Evolutionary conservation across 1,284 basidiomycete genomes (phyloP), one percentile per base, ranked within the genome.

Genomic region (Trichosporon sp.): DNA sequence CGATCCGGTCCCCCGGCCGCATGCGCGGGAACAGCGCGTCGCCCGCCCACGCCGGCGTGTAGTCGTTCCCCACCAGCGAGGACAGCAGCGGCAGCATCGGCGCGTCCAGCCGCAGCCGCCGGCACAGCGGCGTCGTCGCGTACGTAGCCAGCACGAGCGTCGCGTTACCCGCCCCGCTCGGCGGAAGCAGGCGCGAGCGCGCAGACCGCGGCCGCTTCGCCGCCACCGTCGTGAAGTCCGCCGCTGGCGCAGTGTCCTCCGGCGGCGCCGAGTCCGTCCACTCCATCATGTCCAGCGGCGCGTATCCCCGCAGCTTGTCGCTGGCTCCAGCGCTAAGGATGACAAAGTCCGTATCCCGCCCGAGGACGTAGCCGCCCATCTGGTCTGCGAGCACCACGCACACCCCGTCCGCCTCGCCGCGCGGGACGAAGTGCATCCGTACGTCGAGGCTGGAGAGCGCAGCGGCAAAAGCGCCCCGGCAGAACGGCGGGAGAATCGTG

Each of bases 61-160:
- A 93, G 80, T 96, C 94, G 78, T 95, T 95, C 32, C 94, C 94
- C 9, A 92, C 87, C 1, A 96, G 84, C 2, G 92, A 89, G 11
- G 90, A 92, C n/a, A 96, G 85, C 11, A 96, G 86, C 1, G 94
- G 92, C 21, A 96, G 87, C 64, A 93, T 86, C 0, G 88, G 86
- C 0, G 88, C 82, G 0, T 92, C 90, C 2, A 95, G 81, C 38
- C 88, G 85, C 1, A 95, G 82, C 69, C 90, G 87, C 1, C 84
- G 80, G 1, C 92, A 90, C 21, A 95, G 86, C 0, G 83, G 77
- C 1, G 84, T 77, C 0, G 92, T 90, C n/a, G 86, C 87, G 77
- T 90, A 93, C 12, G 88, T 84, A 0, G 86, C 84, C 65, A 90
- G 85, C 9, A 81, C 80, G 47, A 86, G 74, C 1, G 76, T 77